Evolutionary conservation across 805 yeast species (phyloP), one percentile per base, ranked within the genome.

Genomic region (Scheffersomyces lignosus): DNA sequence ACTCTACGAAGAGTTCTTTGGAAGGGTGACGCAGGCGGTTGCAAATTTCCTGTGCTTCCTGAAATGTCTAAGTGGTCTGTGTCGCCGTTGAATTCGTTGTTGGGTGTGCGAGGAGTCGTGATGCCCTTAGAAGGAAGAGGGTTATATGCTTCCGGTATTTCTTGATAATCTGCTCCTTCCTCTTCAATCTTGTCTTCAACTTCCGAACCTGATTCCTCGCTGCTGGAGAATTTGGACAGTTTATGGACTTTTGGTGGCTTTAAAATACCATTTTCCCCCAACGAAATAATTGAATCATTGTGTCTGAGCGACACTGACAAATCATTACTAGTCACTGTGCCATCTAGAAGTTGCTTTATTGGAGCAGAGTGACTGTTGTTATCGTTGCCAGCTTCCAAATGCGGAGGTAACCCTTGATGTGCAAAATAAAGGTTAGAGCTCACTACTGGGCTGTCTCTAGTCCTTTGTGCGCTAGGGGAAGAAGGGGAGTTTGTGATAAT

Each of bases 1-100:
- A 85, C 95, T 43, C 95, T 70, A 42, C 93, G 67, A 16, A 86
- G 62, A 15, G 70, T 67, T 28, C 66, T 61, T 15, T 64, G 73
- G 27, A 72, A 51, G 1, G 64, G 58, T 9, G 57, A 41, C 7
- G 45, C 27, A 1, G 48, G 51, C 3, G 47, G 40, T 4, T 34
- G 27, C 15, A 37, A 28, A 12, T 33, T 18, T 15, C 26, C 29
- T 50, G 51, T 5, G 47, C 40, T 4, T 42, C 37, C 25, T 36
- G 26, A 15, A 32, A 18, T 15, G 33, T 15, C 13, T 17, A 8
- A 25, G 30, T 16, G 6, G 27, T 39, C 36, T 3, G 14, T 3
- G 6, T 12, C 16, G 12, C 24, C 23, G 15, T 15, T n/a, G 10
- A 18, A 14, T 14, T 27, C 30, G 10, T 38, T 38, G 34, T 29